Base-by-base conservation (phyloP, 1,284 basidiomycete genomes). In the Pterula multifida region DNA sequence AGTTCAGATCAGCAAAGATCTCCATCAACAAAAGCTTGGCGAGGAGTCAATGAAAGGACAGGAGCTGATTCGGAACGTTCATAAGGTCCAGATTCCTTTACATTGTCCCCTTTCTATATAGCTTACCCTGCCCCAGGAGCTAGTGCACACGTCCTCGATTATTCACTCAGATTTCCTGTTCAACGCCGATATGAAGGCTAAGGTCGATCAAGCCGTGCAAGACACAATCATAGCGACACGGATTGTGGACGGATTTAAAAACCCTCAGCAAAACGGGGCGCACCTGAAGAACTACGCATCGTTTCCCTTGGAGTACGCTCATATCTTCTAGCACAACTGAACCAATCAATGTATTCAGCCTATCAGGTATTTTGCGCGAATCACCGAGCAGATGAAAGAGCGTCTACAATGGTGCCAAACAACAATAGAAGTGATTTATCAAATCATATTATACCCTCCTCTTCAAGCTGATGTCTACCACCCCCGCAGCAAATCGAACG, bases 231-330 rank as follows among this genome's bases (percentile, higher is more conserved):
- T 78, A 39, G 77, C 83, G 1, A 85, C 76, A 13, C 75, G 77
- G 36, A 82, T 88, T 52, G 70, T 90, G 39, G 85, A 88, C 57
- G 85, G 80, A 2, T 85, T 83, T 66, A 76, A 73, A 54, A 82
- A 81, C 58, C 79, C 80, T 2, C 82, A 86, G 52, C 76, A 79
- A 57, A 71, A 79, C 54, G 78, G 75, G 19, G 71, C 71, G 28
- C 79, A 84, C 62, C 66, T 87, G 49, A 86, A 83, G 60, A 81
- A 81, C 50, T 76, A 86, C 53, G 81, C 85, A 1, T 70, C 67
- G n/a, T 91, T 90, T 65, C 87, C 88, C n/a, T 68, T 86, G 15
- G 85, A 90, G 84, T 88, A 55, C 50, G 79, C 69, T 52, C 28
- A 42, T 36, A 35, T 21, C 11, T 35, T 9, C n/a, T 35, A 11